These are phyloP conservation scores for Cyclostephanos tholiformis DNA, from an alignment of 108 stramenopile genomes.

Conservation along the genomic window DNA sequence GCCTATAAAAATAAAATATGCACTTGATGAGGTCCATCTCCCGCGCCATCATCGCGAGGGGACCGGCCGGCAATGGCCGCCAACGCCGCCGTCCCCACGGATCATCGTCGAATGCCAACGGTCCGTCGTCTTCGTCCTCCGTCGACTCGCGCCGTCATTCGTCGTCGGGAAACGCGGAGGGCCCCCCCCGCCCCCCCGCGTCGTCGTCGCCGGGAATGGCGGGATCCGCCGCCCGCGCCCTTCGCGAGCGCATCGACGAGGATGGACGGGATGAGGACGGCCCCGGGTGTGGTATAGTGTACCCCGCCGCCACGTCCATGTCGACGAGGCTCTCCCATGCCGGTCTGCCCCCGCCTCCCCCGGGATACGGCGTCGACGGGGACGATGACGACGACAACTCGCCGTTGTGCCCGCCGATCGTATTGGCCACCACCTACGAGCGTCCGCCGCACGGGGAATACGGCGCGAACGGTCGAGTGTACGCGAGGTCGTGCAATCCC, in stretches of 20 bases:
- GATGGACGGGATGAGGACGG: neutral
- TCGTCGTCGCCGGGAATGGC: slow-evolving; percentile 24
- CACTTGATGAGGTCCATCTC: too few species aligned
- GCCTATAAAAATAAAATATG: too few species aligned
- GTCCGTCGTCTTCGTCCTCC: too few species aligned
- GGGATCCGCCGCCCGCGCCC: slow-evolving; percentile 17
- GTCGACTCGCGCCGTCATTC: neutral
- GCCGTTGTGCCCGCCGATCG: slow-evolving; percentile 78
- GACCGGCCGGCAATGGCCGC: too few species aligned
- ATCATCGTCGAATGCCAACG: too few species aligned
- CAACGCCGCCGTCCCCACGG: too few species aligned
- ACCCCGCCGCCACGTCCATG: slow-evolving; percentile 25
- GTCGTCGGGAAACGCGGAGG: slow-evolving; percentile 28
- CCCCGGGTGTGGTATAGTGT: too few species aligned
- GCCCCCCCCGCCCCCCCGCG: slow-evolving; percentile 7
- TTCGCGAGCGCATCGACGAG: slow-evolving; percentile 20
- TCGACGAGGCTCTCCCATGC: slow-evolving; percentile 65
- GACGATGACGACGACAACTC: slow-evolving; percentile 33
- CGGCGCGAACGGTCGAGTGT: slow-evolving; percentile 55
- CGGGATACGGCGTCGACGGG: neutral
- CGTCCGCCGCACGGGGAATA: slow-evolving; percentile 75
- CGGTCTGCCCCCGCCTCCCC: slow-evolving; percentile 42
- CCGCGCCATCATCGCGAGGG: too few species aligned
- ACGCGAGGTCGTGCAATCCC: slow-evolving; percentile 81
- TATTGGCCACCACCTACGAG: slow-evolving; percentile 78